These are phyloP conservation scores for Pilaira anomala DNA, from an alignment of 192 early-diverging fungal genomes.

Conservation along the genomic window DNA sequence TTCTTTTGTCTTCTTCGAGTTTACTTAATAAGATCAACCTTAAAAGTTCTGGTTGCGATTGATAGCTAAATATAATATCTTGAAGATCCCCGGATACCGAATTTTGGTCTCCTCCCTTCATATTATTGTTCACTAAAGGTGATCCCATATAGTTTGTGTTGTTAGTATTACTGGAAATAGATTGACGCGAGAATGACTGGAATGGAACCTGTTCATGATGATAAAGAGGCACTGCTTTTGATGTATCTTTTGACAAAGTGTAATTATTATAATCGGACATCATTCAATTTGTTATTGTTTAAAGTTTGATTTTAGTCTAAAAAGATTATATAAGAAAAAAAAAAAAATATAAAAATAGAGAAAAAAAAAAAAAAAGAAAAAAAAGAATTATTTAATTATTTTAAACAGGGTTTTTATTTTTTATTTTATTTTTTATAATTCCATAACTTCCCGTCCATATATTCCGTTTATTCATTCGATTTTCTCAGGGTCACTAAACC, in stretches of 20 bases:
- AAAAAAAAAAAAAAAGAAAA: conserved; percentile 3
- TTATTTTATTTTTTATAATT: not conserved
- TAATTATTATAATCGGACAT: conserved; percentile 3
- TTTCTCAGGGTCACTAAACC: conserved; percentile 22
- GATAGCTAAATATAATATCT: conserved; percentile 43
- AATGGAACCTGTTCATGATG: conserved; percentile 22
- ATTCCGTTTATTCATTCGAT: conserved; percentile 13
- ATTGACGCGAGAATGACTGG: conserved; percentile 11
- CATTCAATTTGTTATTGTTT: conserved; percentile 6
- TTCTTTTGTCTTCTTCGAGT: conserved; percentile 53
- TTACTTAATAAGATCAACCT: conserved; percentile 51
- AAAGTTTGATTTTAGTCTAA: not conserved
- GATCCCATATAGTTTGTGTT: not conserved
- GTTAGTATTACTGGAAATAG: not conserved
- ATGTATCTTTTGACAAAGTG: conserved; percentile 7
- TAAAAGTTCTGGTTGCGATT: conserved; percentile 50
- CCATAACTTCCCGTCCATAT: conserved; percentile 17
- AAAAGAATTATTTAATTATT: conserved; percentile 6
- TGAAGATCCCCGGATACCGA: conserved; percentile 42
- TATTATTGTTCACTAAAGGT: conserved; percentile 3
- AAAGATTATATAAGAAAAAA: not conserved
- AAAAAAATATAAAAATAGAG: not conserved
- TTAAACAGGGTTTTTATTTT: conserved; percentile 10
- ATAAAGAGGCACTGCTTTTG: conserved; percentile 14
- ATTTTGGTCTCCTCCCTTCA: not conserved